Conservation (phyloP, 345 rosid species). For the Cardiospermum halicacabum region DNA sequence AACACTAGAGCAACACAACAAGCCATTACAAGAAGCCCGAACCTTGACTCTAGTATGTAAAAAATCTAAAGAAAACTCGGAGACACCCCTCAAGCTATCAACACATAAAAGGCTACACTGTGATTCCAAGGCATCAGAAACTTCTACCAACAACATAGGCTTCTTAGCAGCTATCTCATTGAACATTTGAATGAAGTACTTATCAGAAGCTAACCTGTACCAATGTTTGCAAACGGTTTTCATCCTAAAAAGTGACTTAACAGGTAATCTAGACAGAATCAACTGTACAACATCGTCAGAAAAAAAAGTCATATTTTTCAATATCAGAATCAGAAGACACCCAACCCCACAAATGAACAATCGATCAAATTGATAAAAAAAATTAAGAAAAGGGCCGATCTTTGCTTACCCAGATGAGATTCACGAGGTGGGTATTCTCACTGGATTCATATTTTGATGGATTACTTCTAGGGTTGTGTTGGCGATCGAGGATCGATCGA, state of each 20-base stretch:
- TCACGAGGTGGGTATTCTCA: conserved; percentile 3
- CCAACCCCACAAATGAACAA: background rate
- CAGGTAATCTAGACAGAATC: conserved; percentile 73
- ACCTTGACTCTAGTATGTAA: conserved; percentile 65
- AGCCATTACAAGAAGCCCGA: conserved; percentile 83
- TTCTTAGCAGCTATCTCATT: conserved; percentile 49
- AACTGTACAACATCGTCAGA: conserved; percentile 73
- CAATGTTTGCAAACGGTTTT: conserved; percentile 77
- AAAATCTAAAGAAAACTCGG: conserved; percentile 67
- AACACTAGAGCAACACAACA: conserved; percentile 82
- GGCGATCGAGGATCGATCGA: too few species aligned
- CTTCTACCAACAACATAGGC: conserved; percentile 54
- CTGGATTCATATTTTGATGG: background rate
- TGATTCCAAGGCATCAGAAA: conserved; percentile 44
- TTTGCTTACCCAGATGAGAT: conserved; percentile 16
- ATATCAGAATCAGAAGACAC: conserved; percentile 20
- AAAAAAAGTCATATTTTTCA: conserved; percentile 34
- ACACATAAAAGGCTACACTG: conserved; percentile 58
- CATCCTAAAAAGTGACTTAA: conserved; percentile 56
- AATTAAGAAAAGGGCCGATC: background rate
- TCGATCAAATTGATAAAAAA: background rate
- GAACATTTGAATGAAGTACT: conserved; percentile 47
- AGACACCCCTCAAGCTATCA: conserved; percentile 57
- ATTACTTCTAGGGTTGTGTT: too few species aligned
- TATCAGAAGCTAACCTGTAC: conserved; percentile 53